Conservation (phyloP, 2,329 filamentous ascomycete species). For the Fusarium penzigii region DNA sequence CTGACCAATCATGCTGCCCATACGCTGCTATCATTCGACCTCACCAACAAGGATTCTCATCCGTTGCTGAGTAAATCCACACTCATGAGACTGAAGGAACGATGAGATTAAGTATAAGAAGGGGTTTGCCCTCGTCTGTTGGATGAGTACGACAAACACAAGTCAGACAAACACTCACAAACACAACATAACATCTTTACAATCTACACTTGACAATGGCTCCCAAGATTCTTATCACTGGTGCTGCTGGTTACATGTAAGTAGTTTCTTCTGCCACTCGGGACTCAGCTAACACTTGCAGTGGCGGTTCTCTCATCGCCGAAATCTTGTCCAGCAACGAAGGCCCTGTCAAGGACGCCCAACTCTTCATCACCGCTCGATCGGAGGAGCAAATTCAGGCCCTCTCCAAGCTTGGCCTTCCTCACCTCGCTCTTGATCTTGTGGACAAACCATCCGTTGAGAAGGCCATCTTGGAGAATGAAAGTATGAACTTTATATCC, state of each 20-base stretch:
- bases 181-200: neutral
- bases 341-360: constrained; percentile 20
- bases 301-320: constrained; percentile 39
- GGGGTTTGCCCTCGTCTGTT: too few species aligned
- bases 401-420: constrained; percentile 33
- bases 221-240: constrained; percentile 37
- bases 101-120: too few species aligned
- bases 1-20: too few species aligned
- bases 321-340: constrained; percentile 29
- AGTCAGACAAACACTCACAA: neutral
- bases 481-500: constrained; percentile 20
- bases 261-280: neutral
- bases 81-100: too few species aligned
- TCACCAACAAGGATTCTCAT: too few species aligned
- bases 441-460: constrained; percentile 28
- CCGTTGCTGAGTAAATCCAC: too few species aligned
- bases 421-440: constrained; percentile 34
- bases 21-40: too few species aligned
- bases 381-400: constrained; percentile 34
- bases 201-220: constrained; percentile 6
- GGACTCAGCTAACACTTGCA: constrained; percentile 8
- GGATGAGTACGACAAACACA: too few species aligned
- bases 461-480: constrained; percentile 21
- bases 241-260: constrained; percentile 39
- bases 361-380: constrained; percentile 36